Conservation (phyloP, 164 flowering plant genomes). For the Saururus chinensis region DNA sequence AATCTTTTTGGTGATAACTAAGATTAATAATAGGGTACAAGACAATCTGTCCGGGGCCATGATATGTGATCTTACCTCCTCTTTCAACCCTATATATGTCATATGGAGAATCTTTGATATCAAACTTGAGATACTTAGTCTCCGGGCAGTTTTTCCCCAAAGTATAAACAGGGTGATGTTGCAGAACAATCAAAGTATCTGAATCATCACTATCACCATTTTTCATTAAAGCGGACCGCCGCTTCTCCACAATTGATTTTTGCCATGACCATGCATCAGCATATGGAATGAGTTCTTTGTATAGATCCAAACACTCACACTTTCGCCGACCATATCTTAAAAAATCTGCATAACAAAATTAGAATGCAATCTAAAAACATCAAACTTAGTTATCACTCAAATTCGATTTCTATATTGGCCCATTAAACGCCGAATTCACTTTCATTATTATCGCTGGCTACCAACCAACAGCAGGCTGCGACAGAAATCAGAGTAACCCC, state of each 20-base stretch:
- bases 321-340: too few relatives aligned
- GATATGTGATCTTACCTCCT: slow-evolving; percentile 93
- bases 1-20: slow-evolving; percentile 89
- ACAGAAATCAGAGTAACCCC: too few relatives aligned
- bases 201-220: slow-evolving; percentile 39
- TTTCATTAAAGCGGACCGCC: slow-evolving; percentile 33
- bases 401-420: too few relatives aligned
- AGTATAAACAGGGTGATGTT: slow-evolving; percentile 78
- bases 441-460: too few relatives aligned
- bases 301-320: slow-evolving; percentile 64
- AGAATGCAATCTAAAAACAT: too few relatives aligned
- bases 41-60: slow-evolving; percentile 98
- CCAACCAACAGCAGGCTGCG: too few relatives aligned
- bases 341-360: too few relatives aligned
- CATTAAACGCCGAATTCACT: too few relatives aligned
- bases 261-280: slow-evolving; percentile 75
- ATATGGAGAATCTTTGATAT: slow-evolving; percentile 47
- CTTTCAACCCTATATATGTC: slow-evolving; percentile 75
- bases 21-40: slow-evolving; percentile 92
- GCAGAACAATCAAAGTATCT: slow-evolving; percentile 57
- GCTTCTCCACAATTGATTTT: slow-evolving; percentile 41
- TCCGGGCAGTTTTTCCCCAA: slow-evolving; percentile 72
- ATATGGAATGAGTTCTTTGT: slow-evolving; percentile 59
- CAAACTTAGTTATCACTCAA: too few relatives aligned
- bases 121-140: slow-evolving; percentile 53